Evolutionary conservation across 108 stramenopile genomes (phyloP), one percentile per base, ranked within the genome.

Genomic region (Cyclostephanos invisitatus): DNA sequence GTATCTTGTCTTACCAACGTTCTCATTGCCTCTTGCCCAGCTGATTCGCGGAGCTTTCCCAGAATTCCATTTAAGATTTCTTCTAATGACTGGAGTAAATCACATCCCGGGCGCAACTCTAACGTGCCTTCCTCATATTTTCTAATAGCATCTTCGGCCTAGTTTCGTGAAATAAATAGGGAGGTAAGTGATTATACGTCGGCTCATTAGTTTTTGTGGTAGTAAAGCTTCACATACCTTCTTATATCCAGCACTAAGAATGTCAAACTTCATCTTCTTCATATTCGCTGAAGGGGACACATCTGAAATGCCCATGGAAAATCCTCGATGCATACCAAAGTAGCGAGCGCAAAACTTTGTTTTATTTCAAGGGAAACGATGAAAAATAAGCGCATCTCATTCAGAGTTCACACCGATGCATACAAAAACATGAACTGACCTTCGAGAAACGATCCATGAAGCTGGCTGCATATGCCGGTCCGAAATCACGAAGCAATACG

Each of bases 251-350:
- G 83, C 74, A 15, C 78, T 71, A 17, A 97, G 82, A 71, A 97
- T 91, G 25, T 88, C 76, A 60, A 85, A 89, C 84, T 97, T 98
- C 68, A 91, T 69, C 59, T 76, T 67, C 42, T 72, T 81, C 40
- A 98, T 73, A 17, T 84, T 80, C 18, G 68, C 73, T 8, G 89
- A 91, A 27, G 98, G 98, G 8, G 96, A 96, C 9, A 99, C 98
- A 73, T 99, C 98, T 25, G 97, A 94, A 62, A 99, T 97, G 28
- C 98, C 98, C 38, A 99, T 99, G 38, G 92, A 92, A 69, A 99
- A 97, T 2, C 98, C 98, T 38, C 86, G 66, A 83, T 97, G 90
- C 63, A 82, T 82, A 22, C 96, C 98, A 72, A 98, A 91, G 70
- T 87, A 98, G 25, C 98, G 83, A 7, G 95, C 89, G 76, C 96